A percentile compares a stretch with the other conserved stretches of the same genome.
Evolutionary conservation across 345 rosid genomes (phyloP).

Genomic region (Euphorbia tirucalli): DNA sequence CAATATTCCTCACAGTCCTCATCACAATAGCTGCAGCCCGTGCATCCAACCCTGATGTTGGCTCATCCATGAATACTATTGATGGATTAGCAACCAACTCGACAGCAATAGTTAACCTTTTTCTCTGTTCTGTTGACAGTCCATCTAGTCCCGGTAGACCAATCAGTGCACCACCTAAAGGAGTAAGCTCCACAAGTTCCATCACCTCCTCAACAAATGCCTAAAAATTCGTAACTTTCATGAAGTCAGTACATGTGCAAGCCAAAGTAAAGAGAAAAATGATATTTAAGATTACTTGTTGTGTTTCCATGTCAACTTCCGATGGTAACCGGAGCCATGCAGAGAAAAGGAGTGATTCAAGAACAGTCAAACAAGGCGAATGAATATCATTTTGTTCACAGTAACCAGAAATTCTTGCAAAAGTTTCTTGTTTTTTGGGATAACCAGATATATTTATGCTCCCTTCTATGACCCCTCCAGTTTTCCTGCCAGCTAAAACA

Average conservation of each 20-base stretch:
- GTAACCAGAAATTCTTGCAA: constrained; percentile 95
- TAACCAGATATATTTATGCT: constrained; percentile 76
- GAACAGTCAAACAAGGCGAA: constrained; percentile 88
- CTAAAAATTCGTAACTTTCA: constrained; percentile 39
- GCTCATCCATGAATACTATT: constrained; percentile 97
- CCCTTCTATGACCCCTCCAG: constrained; percentile 91
- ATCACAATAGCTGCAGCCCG: constrained; percentile 98
- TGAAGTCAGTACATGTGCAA: constrained; percentile 29
- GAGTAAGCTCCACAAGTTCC: constrained; percentile 92
- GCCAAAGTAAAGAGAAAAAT: background rate
- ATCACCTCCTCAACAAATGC: constrained; percentile 97
- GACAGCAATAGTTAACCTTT: constrained; percentile 89
- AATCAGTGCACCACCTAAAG: constrained; percentile 77
- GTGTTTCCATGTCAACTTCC: constrained; percentile 72
- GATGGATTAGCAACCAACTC: constrained; percentile 98
- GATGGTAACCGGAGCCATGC: constrained; percentile 89
- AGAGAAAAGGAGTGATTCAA: constrained; percentile 93
- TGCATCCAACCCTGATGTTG: constrained; percentile 96
- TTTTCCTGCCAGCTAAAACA: constrained; percentile 96
- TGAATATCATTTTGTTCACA: constrained; percentile 98
- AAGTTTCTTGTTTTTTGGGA: constrained; percentile 89
- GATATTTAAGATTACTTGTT: constrained; percentile 47
- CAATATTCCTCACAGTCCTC: constrained; percentile 98
- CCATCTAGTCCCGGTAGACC: constrained; percentile 98
- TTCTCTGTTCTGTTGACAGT: constrained; percentile 92